Base-by-base conservation (phyloP, 345 rosid species). In the Adansonia digitata region DNA sequence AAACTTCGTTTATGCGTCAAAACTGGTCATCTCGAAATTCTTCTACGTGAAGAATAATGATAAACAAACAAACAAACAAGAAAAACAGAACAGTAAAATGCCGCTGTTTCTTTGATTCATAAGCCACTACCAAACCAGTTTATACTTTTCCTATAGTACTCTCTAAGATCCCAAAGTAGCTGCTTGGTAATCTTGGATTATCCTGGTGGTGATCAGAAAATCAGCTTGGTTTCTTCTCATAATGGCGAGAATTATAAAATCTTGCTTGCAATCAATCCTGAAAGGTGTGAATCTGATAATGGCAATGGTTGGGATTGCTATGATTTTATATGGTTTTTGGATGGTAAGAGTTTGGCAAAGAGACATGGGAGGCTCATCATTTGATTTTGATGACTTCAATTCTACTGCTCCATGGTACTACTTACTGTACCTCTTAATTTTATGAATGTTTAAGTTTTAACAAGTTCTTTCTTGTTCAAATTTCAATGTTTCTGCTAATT, bases 291-390 rank as follows among this genome's bases (percentile, higher is more conserved):
- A 86, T 77, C 60, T 74, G 35, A 74, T 78, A 10, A 74, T 82
- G 87, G 92, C 85, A 72, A 65, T 84, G 63, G 86, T 74, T n/a
- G 90, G 92, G 22, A 39, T 86, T 29, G 81, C 89, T 2, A 85
- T 85, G 86, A 51, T 88, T 68, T 26, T 86, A 7, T 88, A 88
- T 66, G 79, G 86, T 8, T 26, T 85, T 59, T 85, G 92, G 92
- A 84, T 88, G 90, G 55, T 76, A 10, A 85, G 85, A 77, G 86
- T 80, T 24, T 85, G 90, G 89, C 82, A 72, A 37, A 85, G 84
- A 66, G 92, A 86, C 75, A 80, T 64, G 76, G 80, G 76, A 63
- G 72, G 35, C 0, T 71, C 82, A 12, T 75, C 88, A 6, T 60
- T 37, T 74, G 78, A 78, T 37, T 60, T 37, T 74, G 78, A 78